Evolutionary conservation across 345 rosid genomes (phyloP), one percentile per base, ranked within the genome.

Genomic region (Citrus medica): DNA sequence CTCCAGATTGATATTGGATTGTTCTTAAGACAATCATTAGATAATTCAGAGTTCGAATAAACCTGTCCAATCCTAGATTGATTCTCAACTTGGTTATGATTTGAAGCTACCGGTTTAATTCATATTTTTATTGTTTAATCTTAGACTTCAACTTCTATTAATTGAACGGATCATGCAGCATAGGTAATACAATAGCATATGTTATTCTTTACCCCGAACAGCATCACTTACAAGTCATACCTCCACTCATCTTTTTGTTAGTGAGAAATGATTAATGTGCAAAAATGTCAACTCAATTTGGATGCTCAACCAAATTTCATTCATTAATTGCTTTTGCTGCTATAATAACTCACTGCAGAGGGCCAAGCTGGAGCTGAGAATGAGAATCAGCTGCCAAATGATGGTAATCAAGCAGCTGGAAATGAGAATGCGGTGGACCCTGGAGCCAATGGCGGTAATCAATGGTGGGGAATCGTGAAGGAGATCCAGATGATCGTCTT

Each of bases 401-500:
- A 86, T 5, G 93, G 82, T 63, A 84, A 92, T 81, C 88, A 7
- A 68, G 93, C 78, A 51, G 91, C 70, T 62, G 97, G 83, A 79
- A 89, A 92, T 77, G 92, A 81, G 73, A 93, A 92, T 66, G 87
- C 63, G 1, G 86, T 80, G 37, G 89, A 83, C 27, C 83, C 79
- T 12, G 87, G 69, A 53, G 88, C 73, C 25, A 77, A 92, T 64
- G 90, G 81, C 46, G 94, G 93, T 75, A 92, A 92, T 61, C 90
- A 84, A 32, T 92, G 97, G 99, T 97, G 99, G 99, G 96, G 93
- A 75, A 90, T 97, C 66, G 90, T 92, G 56, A 97, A 90, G 87
- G 99, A 97, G 88, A 90, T 97, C 83, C 98, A 97, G 82, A 93
- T 97, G 97, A 92, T 97, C 16, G 92, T 97, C 53, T 92, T 97